Evolutionary conservation across 208 protist species (phyloP).

Genomic region (Phytomonas sp.): DNA sequence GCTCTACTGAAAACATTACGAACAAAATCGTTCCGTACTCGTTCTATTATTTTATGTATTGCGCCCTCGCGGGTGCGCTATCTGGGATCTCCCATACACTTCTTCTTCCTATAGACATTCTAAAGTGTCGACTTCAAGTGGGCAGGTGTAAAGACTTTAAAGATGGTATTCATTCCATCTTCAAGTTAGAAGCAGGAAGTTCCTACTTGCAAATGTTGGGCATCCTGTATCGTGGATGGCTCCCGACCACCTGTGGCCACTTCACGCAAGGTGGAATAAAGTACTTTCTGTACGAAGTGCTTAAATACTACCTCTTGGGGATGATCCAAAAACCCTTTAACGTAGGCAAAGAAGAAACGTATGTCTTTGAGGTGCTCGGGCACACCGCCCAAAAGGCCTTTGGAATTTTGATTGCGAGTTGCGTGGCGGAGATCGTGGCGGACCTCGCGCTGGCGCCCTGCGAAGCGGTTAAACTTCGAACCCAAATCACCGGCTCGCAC

Average conservation of each 20-base stretch:
- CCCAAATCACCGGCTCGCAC: conserved; percentile 40
- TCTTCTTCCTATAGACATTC: conserved; percentile 60
- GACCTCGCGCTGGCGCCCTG: conserved; percentile 62
- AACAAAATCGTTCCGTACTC: conserved; percentile 20
- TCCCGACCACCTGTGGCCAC: conserved; percentile 62
- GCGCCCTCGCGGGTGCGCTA: conserved; percentile 47
- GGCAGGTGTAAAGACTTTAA: conserved; percentile 42
- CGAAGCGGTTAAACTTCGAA: conserved; percentile 73
- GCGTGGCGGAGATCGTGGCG: conserved; percentile 59
- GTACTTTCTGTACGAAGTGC: conserved; percentile 69
- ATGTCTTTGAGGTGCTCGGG: neutral
- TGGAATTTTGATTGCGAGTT: conserved; percentile 44
- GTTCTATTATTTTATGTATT: conserved; percentile 55
- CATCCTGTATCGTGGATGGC: conserved; percentile 48
- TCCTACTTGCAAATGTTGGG: conserved; percentile 22
- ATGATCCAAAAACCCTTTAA: neutral
- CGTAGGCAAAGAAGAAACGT: neutral
- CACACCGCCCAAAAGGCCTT: conserved; percentile 18
- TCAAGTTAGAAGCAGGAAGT: conserved; percentile 17
- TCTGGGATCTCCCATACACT: conserved; percentile 54
- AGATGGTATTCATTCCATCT: conserved; percentile 35
- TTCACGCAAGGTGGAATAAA: conserved; percentile 50
- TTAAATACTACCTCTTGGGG: conserved; percentile 50
- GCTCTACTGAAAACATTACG: too few species aligned
- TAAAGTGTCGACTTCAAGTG: conserved; percentile 83